phyloP scores from a whole-genome alignment of 345 rosid genomes.

The Carallia brachiata region DNA sequence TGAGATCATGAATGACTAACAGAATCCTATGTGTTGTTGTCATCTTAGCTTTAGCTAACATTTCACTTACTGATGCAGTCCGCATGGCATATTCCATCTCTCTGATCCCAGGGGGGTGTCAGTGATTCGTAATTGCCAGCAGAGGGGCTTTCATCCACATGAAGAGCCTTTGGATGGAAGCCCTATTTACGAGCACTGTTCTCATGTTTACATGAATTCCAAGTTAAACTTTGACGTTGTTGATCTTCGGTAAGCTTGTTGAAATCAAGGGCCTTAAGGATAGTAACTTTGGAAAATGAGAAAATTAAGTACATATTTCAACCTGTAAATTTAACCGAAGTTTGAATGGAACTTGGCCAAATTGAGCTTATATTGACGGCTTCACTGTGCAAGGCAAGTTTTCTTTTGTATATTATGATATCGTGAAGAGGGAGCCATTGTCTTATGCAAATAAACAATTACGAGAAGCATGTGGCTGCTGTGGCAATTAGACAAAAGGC shows the following conservation, averaged over 20 bases:
- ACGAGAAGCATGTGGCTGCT: too few species aligned
- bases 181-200: conserved; percentile 77
- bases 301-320: not conserved
- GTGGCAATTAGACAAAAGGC: too few species aligned
- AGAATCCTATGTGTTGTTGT: too few species aligned
- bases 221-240: conserved; percentile 53
- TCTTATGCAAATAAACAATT: too few species aligned
- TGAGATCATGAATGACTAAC: too few species aligned
- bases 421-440: too few species aligned
- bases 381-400: too few species aligned
- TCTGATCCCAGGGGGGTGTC: conserved; percentile 79
- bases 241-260: conserved; percentile 58
- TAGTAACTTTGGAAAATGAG: not conserved
- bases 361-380: too few species aligned
- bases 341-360: too few species aligned
- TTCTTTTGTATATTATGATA: too few species aligned
- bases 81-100: conserved; percentile 91
- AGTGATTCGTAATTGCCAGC: conserved; percentile 71
- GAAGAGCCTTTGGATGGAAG: conserved; percentile 72
- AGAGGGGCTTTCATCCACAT: conserved; percentile 88
- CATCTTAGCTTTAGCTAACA: too few species aligned
- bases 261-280: not conserved
- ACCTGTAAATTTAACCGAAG: conserved; percentile 2
- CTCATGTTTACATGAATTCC: conserved; percentile 73
- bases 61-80: conserved; percentile 35